phyloP scores from a whole-genome alignment of 805 yeast species.

The Candida sonorensis region DNA sequence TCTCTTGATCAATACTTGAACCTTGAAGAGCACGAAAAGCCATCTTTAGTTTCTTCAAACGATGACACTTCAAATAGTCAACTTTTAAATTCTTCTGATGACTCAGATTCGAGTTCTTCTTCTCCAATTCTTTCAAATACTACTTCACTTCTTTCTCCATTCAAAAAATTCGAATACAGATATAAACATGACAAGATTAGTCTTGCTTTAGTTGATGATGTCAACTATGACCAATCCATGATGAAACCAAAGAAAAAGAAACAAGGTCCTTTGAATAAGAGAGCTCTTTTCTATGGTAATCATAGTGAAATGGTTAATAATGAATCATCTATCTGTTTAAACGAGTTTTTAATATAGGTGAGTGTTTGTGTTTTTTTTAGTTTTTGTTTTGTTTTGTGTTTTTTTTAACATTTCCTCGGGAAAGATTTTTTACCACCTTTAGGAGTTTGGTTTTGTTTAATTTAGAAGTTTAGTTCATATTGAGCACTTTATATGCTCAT shows the following conservation, averaged over 20 bases:
- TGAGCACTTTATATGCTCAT: too few relatives aligned
- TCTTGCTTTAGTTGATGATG: constrained; percentile 20
- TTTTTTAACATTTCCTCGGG: too few relatives aligned
- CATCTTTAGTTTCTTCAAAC: too few relatives aligned
- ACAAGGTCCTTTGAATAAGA: constrained; percentile 23
- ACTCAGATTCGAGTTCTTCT: background rate
- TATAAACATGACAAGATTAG: constrained; percentile 22
- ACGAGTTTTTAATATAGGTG: constrained; percentile 17
- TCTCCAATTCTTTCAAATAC: background rate
- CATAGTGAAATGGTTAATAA: constrained; percentile 26
- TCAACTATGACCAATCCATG: constrained; percentile 2
- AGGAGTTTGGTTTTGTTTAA: too few relatives aligned
- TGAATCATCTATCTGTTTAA: constrained; percentile 15
- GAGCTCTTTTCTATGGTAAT: constrained; percentile 26
- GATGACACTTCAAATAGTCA: constrained; percentile 1
- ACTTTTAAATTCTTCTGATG: background rate
- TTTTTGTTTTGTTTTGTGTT: too few relatives aligned
- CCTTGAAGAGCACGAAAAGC: constrained; percentile 9
- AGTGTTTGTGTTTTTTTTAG: too few relatives aligned
- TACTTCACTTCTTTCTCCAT: constrained; percentile 3
- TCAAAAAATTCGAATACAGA: constrained; percentile 20
- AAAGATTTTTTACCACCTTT: too few relatives aligned
- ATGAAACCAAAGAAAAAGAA: constrained; percentile 5
- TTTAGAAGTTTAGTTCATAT: too few relatives aligned
- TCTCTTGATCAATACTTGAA: constrained; percentile 17